Evolutionary conservation across 2,329 filamentous ascomycete species (phyloP).

Genomic region (Exophiala sp.): DNA sequence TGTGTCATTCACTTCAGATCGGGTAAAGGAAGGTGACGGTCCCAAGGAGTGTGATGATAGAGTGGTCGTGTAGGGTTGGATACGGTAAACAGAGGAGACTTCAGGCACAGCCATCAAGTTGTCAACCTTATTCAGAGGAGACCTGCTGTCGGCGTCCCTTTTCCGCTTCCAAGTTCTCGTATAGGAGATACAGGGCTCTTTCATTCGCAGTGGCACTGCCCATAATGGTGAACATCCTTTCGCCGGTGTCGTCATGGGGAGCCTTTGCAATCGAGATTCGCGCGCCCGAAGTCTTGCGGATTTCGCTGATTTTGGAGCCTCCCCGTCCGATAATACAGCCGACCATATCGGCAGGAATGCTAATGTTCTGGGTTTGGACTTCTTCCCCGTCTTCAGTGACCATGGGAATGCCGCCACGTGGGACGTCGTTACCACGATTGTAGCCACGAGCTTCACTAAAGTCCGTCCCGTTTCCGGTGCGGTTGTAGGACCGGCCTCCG

Average conservation of each 20-base stretch:
- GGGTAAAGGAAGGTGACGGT: slow-evolving; percentile 4
- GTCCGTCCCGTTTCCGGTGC: slow-evolving; percentile 93
- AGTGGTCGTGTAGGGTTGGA: slow-evolving; percentile 9
- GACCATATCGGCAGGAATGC: slow-evolving; percentile 98
- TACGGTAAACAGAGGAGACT: neutral
- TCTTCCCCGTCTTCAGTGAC: slow-evolving; percentile 96
- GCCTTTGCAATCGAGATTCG: slow-evolving; percentile 97
- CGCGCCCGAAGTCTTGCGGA: slow-evolving; percentile 90
- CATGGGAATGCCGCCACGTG: slow-evolving; percentile 58
- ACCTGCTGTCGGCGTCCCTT: slow-evolving; percentile 95
- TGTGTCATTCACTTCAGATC: slow-evolving; percentile 15
- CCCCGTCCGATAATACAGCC: slow-evolving; percentile 96
- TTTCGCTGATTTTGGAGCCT: slow-evolving; percentile 97
- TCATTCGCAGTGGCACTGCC: slow-evolving; percentile 91
- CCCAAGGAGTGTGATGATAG: slow-evolving; percentile 24
- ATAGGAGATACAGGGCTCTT: slow-evolving; percentile 88
- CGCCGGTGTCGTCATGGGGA: slow-evolving; percentile 92
- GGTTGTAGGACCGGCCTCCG: slow-evolving; percentile 67
- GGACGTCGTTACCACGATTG: slow-evolving; percentile 67
- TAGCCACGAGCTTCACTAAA: slow-evolving; percentile 77
- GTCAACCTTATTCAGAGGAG: slow-evolving; percentile 47
- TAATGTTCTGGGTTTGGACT: slow-evolving; percentile 98
- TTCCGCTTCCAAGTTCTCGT: slow-evolving; percentile 98
- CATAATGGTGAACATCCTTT: slow-evolving; percentile 99
- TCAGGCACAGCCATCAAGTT: neutral